A percentile compares a stretch with the other conserved stretches of the same genome.
phyloP scores from a whole-genome alignment of 441 rosid species.

The Syzygium syzygioides region DNA sequence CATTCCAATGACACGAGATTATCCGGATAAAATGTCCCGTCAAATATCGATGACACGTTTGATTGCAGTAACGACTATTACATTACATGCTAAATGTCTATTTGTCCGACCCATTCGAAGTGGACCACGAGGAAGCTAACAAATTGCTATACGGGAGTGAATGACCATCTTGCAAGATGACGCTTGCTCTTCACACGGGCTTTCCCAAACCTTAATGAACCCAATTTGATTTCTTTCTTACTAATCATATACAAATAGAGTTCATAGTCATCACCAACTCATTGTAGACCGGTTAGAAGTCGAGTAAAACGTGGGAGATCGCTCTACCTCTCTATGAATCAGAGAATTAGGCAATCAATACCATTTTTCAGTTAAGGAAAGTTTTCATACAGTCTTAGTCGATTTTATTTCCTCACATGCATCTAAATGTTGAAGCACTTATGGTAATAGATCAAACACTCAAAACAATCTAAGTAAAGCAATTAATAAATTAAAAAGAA shows the following conservation, averaged over 20 bases:
- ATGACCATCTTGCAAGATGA: background rate
- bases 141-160: background rate
- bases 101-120: background rate
- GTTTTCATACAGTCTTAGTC: background rate
- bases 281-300: background rate
- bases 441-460: too few relatives aligned
- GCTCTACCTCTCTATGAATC: too few relatives aligned
- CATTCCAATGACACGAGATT: too few relatives aligned
- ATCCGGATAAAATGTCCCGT: too few relatives aligned
- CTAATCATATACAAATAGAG: background rate
- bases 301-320: too few relatives aligned
- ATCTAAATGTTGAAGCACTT: too few relatives aligned
- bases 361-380: background rate
- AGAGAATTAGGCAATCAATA: background rate
- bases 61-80: background rate
- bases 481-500: too few relatives aligned
- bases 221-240: background rate
- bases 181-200: background rate
- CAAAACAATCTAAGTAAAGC: too few relatives aligned
- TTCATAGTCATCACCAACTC: background rate
- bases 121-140: background rate
- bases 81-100: background rate
- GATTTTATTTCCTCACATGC: too few relatives aligned
- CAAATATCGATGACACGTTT: too few relatives aligned
- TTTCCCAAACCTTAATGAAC: background rate